Percentiles rank a stretch among this genome's conserved stretches.
phyloP scores from a whole-genome alignment of 1,284 basidiomycete species.

The Sparassis latifolia region DNA sequence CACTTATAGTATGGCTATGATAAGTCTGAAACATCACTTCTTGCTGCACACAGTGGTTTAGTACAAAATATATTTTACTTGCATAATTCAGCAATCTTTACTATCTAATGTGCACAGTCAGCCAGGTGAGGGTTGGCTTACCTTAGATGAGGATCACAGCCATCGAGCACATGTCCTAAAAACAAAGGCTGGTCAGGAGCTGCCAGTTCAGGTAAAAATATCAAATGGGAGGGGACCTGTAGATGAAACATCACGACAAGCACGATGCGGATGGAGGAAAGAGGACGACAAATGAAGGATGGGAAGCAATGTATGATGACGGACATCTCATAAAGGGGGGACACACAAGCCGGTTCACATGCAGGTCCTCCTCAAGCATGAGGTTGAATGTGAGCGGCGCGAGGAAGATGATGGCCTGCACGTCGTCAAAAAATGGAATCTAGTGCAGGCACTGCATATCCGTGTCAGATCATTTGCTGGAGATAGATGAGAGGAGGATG shows the following conservation, averaged over 20 bases:
- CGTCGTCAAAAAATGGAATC: conserved; percentile 62
- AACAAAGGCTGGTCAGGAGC: not conserved
- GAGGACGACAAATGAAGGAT: not conserved
- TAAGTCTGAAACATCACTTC: too few relatives aligned
- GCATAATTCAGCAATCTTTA: too few relatives aligned
- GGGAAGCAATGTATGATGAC: conserved; percentile 21
- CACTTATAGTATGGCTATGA: too few relatives aligned
- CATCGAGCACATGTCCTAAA: conserved; percentile 26
- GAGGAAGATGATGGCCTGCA: conserved; percentile 43
- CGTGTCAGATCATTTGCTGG: not conserved
- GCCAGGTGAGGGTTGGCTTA: conserved; percentile 7
- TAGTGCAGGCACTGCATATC: conserved; percentile 51
- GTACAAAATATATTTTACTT: too few relatives aligned
- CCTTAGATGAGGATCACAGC: conserved; percentile 27
- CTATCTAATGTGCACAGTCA: not conserved
- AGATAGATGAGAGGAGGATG: conserved; percentile 2
- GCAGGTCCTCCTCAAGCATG: conserved; percentile 50
- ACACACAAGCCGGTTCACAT: conserved; percentile 46
- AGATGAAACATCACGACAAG: too few relatives aligned
- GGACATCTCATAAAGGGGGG: conserved; percentile 21
- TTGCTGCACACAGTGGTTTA: too few relatives aligned
- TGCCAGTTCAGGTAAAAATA: not conserved
- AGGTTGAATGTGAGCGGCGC: conserved; percentile 55
- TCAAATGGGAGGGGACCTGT: too few relatives aligned
- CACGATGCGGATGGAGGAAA: too few relatives aligned